Conservation (phyloP, 2,329 filamentous ascomycete genomes). For the Fusarium compactum region DNA sequence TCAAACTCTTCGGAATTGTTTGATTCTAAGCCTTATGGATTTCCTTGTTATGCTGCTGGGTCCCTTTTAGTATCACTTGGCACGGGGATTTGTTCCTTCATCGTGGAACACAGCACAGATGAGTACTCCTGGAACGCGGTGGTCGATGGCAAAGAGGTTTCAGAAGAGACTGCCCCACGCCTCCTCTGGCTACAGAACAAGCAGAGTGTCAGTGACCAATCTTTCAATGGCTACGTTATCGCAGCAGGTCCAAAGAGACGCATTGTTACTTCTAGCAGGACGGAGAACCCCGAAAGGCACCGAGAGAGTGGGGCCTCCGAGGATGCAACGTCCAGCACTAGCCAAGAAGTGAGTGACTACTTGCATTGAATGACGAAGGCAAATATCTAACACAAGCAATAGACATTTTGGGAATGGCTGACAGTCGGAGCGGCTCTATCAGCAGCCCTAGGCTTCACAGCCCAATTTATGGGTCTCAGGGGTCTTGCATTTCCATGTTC, state of each 20-base stretch:
- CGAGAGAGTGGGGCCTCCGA: too few relatives aligned
- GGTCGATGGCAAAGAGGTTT: accelerated
- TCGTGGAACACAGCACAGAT: background rate
- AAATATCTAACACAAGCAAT: too few relatives aligned
- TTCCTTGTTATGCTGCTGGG: background rate
- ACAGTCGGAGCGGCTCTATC: background rate
- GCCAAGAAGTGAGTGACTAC: too few relatives aligned
- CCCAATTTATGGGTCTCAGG: background rate
- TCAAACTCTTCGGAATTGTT: accelerated
- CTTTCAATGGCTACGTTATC: background rate
- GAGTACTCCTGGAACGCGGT: background rate
- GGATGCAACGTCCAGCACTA: background rate
- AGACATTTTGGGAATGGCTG: too few relatives aligned
- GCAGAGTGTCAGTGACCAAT: background rate
- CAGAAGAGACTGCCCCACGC: too few relatives aligned
- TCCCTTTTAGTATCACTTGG: background rate
- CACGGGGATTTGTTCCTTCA: background rate
- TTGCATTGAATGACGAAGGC: too few relatives aligned
- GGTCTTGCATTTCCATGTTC: background rate
- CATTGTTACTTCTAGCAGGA: background rate
- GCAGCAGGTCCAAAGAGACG: background rate
- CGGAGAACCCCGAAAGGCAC: background rate
- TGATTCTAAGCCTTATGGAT: background rate
- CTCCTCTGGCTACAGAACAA: background rate
- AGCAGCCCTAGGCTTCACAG: background rate